Evolutionary conservation across 441 rosid species (phyloP).

Genomic region (Arabidopsis lyrata): DNA sequence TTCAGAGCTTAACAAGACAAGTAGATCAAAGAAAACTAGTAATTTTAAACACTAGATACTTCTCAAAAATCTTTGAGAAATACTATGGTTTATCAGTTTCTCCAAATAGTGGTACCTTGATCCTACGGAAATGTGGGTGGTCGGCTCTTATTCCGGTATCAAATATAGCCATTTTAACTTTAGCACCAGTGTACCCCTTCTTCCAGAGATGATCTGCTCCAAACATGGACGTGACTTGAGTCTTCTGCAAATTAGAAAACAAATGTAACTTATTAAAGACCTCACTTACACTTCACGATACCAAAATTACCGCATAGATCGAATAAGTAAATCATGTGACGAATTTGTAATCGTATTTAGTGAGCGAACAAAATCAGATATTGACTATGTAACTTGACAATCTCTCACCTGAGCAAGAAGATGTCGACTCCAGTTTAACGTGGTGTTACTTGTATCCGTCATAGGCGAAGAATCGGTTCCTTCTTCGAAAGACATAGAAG

Average conservation of each 20-base stretch:
- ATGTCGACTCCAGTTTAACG: slow-evolving; percentile 83
- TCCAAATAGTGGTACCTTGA: slow-evolving; percentile 64
- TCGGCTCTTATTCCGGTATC: slow-evolving; percentile 96
- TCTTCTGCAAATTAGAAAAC: slow-evolving; percentile 58
- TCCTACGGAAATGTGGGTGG: slow-evolving; percentile 97
- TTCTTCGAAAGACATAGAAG: slow-evolving; percentile 83
- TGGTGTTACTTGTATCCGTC: slow-evolving; percentile 61
- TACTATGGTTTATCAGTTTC: slow-evolving; percentile 5
- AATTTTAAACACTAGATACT: not conserved
- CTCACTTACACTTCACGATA: slow-evolving; percentile 15
- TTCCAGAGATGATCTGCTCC: slow-evolving; percentile 95
- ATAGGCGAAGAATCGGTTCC: slow-evolving; percentile 40
- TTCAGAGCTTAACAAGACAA: slow-evolving; percentile 31
- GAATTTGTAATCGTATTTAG: not conserved
- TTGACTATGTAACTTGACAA: not conserved
- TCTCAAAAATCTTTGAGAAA: not conserved
- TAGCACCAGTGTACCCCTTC: slow-evolving; percentile 89
- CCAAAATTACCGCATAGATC: slow-evolving; percentile 1
- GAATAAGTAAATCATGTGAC: not conserved
- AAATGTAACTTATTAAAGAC: slow-evolving; percentile 22
- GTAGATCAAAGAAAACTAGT: slow-evolving; percentile 1
- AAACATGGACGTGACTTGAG: slow-evolving; percentile 94
- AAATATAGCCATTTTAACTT: slow-evolving; percentile 98
- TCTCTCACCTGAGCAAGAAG: slow-evolving; percentile 70
- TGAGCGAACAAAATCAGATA: too few relatives aligned